Percentiles rank a stretch among this genome's conserved stretches.
phyloP scores from a whole-genome alignment of 106 monocot species.

The Alisma plantagoaquatica region DNA sequence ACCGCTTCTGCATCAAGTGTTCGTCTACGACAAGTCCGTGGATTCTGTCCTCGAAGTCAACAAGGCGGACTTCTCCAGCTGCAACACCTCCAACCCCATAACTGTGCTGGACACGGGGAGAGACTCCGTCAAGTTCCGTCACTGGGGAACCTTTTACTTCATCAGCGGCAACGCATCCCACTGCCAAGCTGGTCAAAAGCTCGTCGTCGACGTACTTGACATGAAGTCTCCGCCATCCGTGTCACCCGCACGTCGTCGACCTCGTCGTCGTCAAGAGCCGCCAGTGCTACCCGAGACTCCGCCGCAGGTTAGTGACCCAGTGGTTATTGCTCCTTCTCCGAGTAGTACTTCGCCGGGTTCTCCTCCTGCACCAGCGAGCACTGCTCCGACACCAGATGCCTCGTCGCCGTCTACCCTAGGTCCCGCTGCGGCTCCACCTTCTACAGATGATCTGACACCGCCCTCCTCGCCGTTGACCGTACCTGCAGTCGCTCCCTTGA shows the following conservation, averaged over 20 bases:
- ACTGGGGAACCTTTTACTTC: constrained; percentile 56
- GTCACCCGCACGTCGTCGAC: neutral
- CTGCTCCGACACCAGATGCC: too few relatives aligned
- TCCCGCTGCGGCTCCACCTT: too few relatives aligned
- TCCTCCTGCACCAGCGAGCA: too few relatives aligned
- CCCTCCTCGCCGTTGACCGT: too few relatives aligned
- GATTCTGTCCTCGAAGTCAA: constrained; percentile 47
- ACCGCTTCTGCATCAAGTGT: constrained; percentile 26
- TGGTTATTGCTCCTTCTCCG: neutral
- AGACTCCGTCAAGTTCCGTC: constrained; percentile 24
- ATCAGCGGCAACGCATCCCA: constrained; percentile 25
- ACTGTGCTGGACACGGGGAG: constrained; percentile 22
- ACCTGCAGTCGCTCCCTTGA: too few relatives aligned
- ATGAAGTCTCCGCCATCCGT: neutral
- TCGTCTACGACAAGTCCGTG: constrained; percentile 43
- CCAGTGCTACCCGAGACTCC: constrained; percentile 5
- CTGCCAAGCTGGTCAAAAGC: constrained; percentile 47
- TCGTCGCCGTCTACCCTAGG: too few relatives aligned
- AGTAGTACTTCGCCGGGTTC: neutral
- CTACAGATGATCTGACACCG: too few relatives aligned
- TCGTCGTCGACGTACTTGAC: constrained; percentile 24
- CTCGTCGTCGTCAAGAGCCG: neutral
- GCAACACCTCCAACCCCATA: constrained; percentile 34
- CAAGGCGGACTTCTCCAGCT: constrained; percentile 30
- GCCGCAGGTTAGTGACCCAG: too few relatives aligned